Base-by-base conservation (phyloP, 495 filamentous ascomycete species). In the Penicillium daleae region DNA sequence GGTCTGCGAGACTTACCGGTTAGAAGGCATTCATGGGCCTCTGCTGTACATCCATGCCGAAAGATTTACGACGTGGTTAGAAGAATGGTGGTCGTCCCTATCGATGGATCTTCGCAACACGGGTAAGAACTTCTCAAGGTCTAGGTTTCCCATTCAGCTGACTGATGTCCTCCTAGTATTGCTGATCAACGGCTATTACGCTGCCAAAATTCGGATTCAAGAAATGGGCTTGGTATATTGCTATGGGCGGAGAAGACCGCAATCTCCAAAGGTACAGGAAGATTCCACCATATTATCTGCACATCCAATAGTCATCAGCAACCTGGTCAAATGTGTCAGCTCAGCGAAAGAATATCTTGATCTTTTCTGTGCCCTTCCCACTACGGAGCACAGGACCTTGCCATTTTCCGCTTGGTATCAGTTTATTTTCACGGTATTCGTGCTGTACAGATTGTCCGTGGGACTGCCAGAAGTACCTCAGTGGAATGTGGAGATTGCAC, bases 221-320 rank as follows among this genome's bases (percentile, higher is more conserved):
- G 63, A 65, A 51, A 65, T 65, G 63, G 63, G 63, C 57, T 61
- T 65, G 58, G 63, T 65, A 26, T 65, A 65, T 57, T 56, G 58
- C 42, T 65, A 65, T 40, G 63, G 63, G 7, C 63, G 31, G 52
- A 61, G 57, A 65, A 52, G 57, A 40, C 57, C 58, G n/a, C 58
- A 51, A 19, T 44, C n/a, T 9, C 6, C n/a, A 61, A 57, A 26
- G 24, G 12, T 12, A 22, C 44, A 49, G 40, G 44, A 49, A 27
- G 21, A 13, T 27, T 49, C 21, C 6, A 49, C 44, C 21, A 49
- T 26, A 8, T 27, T 49, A 27, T 49, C 44, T 26, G 44, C 44
- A 27, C 24, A 24, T 27, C 44, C 44, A 49, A 49, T 49, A 22
- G 21, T 49, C 21, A 49, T 49, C 22, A 26, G 22, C 4, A 49